A percentile compares a stretch with the other conserved stretches of the same genome.
Evolutionary conservation across 345 rosid genomes (phyloP).

Genomic region (Garcia nutans): DNA sequence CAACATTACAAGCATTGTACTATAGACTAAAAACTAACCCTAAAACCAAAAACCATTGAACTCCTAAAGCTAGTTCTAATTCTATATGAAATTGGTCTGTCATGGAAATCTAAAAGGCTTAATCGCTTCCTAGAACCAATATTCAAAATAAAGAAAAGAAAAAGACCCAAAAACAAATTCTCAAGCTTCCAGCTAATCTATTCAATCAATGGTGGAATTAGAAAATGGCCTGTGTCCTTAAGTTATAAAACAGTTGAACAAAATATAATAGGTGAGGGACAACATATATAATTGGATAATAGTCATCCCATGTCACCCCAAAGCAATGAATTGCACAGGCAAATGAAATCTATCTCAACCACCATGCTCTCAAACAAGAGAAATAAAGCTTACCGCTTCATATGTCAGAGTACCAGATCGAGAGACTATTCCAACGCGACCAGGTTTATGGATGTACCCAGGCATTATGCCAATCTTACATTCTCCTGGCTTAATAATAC

Average conservation of each 20-base stretch:
- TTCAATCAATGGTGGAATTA: background rate
- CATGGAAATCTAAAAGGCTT: too few relatives aligned
- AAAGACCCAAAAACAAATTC: too few relatives aligned
- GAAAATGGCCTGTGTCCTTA: background rate
- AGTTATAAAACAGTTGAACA: background rate
- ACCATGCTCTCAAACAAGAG: background rate
- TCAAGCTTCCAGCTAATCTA: too few relatives aligned
- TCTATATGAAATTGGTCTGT: too few relatives aligned
- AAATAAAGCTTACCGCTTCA: conserved; percentile 81
- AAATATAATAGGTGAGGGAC: background rate
- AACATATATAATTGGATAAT: background rate
- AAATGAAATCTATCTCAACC: background rate
- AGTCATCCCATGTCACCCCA: too few relatives aligned
- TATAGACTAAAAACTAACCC: too few relatives aligned
- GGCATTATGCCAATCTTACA: conserved; percentile 97
- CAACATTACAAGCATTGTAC: too few relatives aligned
- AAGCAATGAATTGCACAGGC: background rate
- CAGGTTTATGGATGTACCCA: conserved; percentile 96
- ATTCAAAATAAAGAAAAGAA: too few relatives aligned
- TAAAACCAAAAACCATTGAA: too few relatives aligned
- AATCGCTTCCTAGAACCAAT: too few relatives aligned
- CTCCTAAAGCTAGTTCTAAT: too few relatives aligned
- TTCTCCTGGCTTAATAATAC: conserved; percentile 91
- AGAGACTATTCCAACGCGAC: conserved; percentile 88
- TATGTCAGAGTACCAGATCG: conserved; percentile 97